Evolutionary conservation across 345 rosid genomes (phyloP), one percentile per base, ranked within the genome.

Genomic region (Syzygium oleosum): DNA sequence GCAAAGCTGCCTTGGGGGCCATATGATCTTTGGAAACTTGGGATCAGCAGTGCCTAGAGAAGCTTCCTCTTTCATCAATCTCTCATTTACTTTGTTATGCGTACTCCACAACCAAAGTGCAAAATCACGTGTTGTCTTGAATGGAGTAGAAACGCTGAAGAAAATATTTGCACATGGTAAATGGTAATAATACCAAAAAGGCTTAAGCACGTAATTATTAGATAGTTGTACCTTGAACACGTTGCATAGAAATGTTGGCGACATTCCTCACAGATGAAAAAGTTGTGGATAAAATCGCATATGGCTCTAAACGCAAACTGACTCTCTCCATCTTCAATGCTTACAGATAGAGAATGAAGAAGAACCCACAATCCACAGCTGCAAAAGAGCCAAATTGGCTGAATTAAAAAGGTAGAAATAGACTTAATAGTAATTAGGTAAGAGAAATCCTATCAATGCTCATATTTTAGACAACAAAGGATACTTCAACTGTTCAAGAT

Each of bases 351-450:
- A 31, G 99, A 98, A 94, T 98, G 99, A 91, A 98, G 88, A 85
- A 98, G 94, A 87, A 96, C 94, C 99, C 99, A 98, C 89, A 98
- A 91, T 23, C 99, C 99, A 79, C 99, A 98, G 93, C 99, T 98
- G 93, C 92, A 93, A 91, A 86, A 53, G 43, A 61, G 87, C 61
- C 52, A 89, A 73, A 73, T 73, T 34, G 23, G 43, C 41, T 16
- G 52, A 86, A 77, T 13, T 27, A 85, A 19, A 34, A 63, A 85
- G 22, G 29, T 10, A 68, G 56, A 41, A 19, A n/a, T 23, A 25
- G 63, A 58, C 63, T 58, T n/a, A 12, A 84, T 52, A 34, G 25
- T 12, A 31, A 52, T 38, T 15, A 27, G 58, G 10, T 13, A 54
- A 15, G 38, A 53, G 63, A 85, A 46, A 53, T 53, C 7, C 38